Conservation (phyloP, 192 early-diverging fungal genomes). For the Gamsiella multidivaricata region DNA sequence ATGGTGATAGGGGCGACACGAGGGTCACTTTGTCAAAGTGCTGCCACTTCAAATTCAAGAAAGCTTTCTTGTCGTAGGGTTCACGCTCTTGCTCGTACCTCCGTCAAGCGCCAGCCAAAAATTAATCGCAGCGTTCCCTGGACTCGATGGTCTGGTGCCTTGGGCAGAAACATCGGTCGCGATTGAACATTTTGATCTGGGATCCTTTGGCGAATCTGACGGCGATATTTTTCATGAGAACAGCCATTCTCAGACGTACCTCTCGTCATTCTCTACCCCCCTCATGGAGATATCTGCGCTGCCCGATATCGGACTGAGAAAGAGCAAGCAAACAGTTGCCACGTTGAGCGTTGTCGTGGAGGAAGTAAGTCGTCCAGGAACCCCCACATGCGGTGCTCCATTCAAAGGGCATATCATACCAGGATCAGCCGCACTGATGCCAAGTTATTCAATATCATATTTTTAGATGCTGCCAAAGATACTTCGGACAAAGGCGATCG, state of each 20-base stretch:
- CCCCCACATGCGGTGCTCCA: not conserved
- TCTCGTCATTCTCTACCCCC: not conserved
- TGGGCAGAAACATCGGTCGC: slow-evolving; percentile 49
- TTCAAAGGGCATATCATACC: not conserved
- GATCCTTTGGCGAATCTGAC: not conserved
- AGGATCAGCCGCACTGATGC: no score
- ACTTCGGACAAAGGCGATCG: slow-evolving; percentile 5
- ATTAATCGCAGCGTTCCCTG: slow-evolving; percentile 17
- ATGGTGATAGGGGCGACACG: slow-evolving; percentile 15
- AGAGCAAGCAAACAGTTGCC: slow-evolving; percentile 37
- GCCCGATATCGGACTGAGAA: slow-evolving; percentile 11
- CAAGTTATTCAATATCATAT: not conserved
- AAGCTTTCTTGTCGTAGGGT: slow-evolving; percentile 34
- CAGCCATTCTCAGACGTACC: not conserved
- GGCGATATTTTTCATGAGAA: not conserved
- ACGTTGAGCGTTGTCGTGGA: slow-evolving; percentile 25
- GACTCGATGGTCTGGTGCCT: slow-evolving; percentile 35
- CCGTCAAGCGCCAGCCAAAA: slow-evolving; percentile 15
- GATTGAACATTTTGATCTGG: slow-evolving; percentile 26
- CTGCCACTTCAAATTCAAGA: slow-evolving; percentile 36
- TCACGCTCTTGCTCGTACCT: slow-evolving; percentile 34
- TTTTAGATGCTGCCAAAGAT: slow-evolving; percentile 16
- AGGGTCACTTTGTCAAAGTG: slow-evolving; percentile 36
- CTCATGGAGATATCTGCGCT: slow-evolving; percentile 20
- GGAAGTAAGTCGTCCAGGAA: slow-evolving; percentile 19